Percentiles rank a stretch among this genome's conserved stretches.
Conservation (phyloP, 2,329 filamentous ascomycete species). For the Sclerotinia spermophila region DNA sequence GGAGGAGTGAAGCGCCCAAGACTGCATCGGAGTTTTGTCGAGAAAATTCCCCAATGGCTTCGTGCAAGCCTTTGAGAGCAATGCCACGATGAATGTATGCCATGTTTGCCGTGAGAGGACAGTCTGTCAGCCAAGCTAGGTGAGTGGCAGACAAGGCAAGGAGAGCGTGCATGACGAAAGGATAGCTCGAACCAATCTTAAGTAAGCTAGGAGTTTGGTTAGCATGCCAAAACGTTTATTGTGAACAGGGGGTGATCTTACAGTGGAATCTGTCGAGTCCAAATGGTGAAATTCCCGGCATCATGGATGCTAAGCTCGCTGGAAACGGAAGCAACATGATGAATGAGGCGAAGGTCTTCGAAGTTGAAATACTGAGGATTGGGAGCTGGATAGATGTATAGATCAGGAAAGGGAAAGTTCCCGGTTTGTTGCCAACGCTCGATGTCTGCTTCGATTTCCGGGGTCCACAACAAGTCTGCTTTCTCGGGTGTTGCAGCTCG, state of each 20-base stretch:
- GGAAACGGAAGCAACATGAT: conserved; percentile 84
- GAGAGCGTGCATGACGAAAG: conserved; percentile 91
- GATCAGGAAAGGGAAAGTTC: conserved; percentile 77
- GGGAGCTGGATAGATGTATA: conserved; percentile 72
- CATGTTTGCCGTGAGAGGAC: conserved; percentile 79
- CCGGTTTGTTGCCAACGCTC: conserved; percentile 81
- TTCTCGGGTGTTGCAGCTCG: conserved; percentile 58
- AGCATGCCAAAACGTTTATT: background rate
- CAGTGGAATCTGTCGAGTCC: conserved; percentile 91
- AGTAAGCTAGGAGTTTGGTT: conserved; percentile 58
- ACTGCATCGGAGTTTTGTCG: conserved; percentile 86
- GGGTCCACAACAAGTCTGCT: conserved; percentile 76
- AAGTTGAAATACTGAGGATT: conserved; percentile 69
- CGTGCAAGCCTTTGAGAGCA: conserved; percentile 82
- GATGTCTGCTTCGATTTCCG: conserved; percentile 77
- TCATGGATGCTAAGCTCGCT: conserved; percentile 74
- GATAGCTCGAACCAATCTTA: conserved; percentile 73
- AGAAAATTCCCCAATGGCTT: conserved; percentile 81
- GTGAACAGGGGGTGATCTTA: conserved; percentile 48
- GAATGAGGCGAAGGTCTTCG: conserved; percentile 81
- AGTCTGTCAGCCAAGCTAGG: conserved; percentile 83
- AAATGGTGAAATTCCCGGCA: conserved; percentile 81
- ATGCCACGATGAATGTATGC: conserved; percentile 84
- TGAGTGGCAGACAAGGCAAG: conserved; percentile 94
- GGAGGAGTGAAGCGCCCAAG: conserved; percentile 81